Conservation (phyloP, 2,329 filamentous ascomycete genomes). For the Pyrenophora seminiperda region DNA sequence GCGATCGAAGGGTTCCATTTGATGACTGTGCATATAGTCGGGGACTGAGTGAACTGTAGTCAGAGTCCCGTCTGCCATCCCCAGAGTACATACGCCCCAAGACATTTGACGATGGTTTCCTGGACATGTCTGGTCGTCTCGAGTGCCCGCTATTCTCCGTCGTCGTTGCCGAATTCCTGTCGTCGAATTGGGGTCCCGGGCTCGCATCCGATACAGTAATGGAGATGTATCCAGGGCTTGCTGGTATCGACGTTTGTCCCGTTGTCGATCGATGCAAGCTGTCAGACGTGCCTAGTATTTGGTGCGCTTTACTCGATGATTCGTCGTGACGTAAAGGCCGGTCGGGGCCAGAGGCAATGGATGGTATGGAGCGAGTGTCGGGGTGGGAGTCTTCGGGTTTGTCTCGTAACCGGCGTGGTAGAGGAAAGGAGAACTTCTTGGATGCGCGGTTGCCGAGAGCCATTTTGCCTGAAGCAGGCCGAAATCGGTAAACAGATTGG, state of each 20-base stretch:
- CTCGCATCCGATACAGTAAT: slow-evolving; percentile 40
- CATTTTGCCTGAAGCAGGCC: slow-evolving; percentile 32
- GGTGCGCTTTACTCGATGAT: slow-evolving; percentile 44
- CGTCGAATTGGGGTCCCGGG: slow-evolving; percentile 34
- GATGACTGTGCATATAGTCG: slow-evolving; percentile 42
- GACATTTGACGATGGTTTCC: slow-evolving; percentile 43
- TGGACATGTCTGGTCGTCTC: slow-evolving; percentile 33
- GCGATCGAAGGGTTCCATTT: slow-evolving; percentile 49
- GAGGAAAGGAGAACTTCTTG: slow-evolving; percentile 47
- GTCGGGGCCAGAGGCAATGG: slow-evolving; percentile 26
- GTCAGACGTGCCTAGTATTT: slow-evolving; percentile 45
- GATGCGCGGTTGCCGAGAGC: slow-evolving; percentile 30
- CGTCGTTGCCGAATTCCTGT: slow-evolving; percentile 25
- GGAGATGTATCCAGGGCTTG: slow-evolving; percentile 41
- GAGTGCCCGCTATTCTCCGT: slow-evolving; percentile 25
- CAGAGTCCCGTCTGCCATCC: slow-evolving; percentile 33
- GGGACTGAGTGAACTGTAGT: slow-evolving; percentile 37
- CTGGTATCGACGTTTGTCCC: slow-evolving; percentile 27
- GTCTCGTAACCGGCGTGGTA: slow-evolving; percentile 39
- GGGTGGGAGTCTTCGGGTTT: slow-evolving; percentile 26
- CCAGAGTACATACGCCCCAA: slow-evolving; percentile 32
- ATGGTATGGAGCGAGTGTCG: slow-evolving; percentile 26
- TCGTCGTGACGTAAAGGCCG: slow-evolving; percentile 33
- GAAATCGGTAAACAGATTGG: slow-evolving; percentile 3
- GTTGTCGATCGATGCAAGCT: slow-evolving; percentile 34